Evolutionary conservation across 345 rosid species (phyloP), one percentile per base, ranked within the genome.

Genomic region (Lepidium sativum): DNA sequence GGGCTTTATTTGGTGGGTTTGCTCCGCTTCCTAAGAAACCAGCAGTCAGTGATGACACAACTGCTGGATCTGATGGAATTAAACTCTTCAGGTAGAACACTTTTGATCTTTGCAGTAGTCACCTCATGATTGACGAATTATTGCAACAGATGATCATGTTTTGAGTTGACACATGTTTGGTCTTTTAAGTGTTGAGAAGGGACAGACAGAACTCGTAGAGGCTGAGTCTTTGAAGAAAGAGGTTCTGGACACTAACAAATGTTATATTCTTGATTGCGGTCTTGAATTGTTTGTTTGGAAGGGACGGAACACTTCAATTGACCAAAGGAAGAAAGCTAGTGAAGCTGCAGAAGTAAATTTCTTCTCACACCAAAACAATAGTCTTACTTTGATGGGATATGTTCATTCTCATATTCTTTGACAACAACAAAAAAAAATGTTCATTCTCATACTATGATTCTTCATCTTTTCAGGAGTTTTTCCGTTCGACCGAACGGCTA

Each of bases 1-100:
- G 98, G 99, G 89, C 79, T 33, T 71, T 88, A 41, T 95, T 95
- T 76, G 99, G 99, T 73, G 99, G 99, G 15, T 95, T 86, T 84
- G 99, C 99, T 83, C 99, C 99, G 56, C 96, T 95, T 71, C 87
- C 96, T 31, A 83, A 91, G 79, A 91, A 86, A 84, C 79, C 78
- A 38, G 77, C 79, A 9, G 48, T 43, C 69, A 83, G 60, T 47
- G 91, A 85, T 67, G 86, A 88, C 58, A 79, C 57, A 58, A 41
- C 69, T 18, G 41, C 65, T 39, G 86, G 60, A 58, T 76, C 84
- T 69, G 60, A 72, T 34, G 32, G 79, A 59, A 71, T 86, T 48
- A 86, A 86, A 78, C 77, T 95, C 57, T 80, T 81, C 25, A 43
- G 96, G 99, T 86, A 83, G 44, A 25, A 59, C 58, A 58, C 11